Conservation (phyloP, 2,329 filamentous ascomycete species). For the Arthrobotrys sphaeroides region DNA sequence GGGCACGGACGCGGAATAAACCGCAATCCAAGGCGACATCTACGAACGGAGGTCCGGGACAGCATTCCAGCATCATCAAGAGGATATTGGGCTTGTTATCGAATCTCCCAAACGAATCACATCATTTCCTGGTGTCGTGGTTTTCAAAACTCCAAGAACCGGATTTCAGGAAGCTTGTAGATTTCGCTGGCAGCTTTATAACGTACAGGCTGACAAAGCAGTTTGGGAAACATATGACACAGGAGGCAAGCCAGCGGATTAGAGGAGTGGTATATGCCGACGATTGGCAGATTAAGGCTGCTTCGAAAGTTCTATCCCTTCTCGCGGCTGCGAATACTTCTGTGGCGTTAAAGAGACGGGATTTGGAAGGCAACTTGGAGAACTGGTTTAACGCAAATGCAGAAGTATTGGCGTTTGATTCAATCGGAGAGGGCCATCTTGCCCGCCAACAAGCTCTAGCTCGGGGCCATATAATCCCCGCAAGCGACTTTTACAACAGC, state of each 20-base stretch:
- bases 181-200: conserved; percentile 79
- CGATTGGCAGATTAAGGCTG: conserved; percentile 89
- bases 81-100: conserved; percentile 81
- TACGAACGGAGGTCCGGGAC: conserved; percentile 65
- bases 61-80: conserved; percentile 86
- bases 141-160: conserved; percentile 74
- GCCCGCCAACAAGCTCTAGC: conserved; percentile 62
- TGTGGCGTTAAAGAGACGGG: conserved; percentile 41
- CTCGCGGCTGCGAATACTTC: conserved; percentile 82
- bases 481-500: conserved; percentile 87
- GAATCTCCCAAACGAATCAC: conserved; percentile 77
- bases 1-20: conserved; percentile 57
- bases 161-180: conserved; percentile 77
- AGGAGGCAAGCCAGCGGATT: conserved; percentile 57
- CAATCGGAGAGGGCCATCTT: conserved; percentile 23
- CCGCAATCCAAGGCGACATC: conserved; percentile 55
- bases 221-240: conserved; percentile 65
- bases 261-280: conserved; percentile 74
- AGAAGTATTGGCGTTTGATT: conserved; percentile 24
- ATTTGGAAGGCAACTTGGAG: conserved; percentile 20
- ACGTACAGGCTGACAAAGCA: conserved; percentile 80
- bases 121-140: conserved; percentile 80
- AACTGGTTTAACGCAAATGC: conserved; percentile 46
- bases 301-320: conserved; percentile 79
- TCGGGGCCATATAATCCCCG: conserved; percentile 76